Conservation (phyloP, 2,329 filamentous ascomycete genomes). For the Pseudogymnoascus sp. region DNA sequence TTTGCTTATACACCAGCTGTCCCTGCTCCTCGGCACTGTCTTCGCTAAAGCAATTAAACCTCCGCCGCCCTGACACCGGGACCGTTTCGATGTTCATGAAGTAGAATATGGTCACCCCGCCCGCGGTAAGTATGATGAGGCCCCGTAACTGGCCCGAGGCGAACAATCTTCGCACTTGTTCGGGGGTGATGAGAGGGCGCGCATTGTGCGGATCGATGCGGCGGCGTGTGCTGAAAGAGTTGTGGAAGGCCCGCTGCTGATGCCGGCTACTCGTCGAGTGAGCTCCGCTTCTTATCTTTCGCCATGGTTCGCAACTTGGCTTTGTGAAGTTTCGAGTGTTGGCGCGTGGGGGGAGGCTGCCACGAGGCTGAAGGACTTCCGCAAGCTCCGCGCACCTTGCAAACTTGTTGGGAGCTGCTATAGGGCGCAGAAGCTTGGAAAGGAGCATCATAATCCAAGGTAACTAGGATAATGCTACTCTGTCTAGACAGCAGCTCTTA, state of each 20-base stretch:
- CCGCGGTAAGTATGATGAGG: slow-evolving; percentile 35
- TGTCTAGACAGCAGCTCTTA: not conserved
- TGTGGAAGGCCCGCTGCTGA: not conserved
- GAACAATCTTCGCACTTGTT: slow-evolving; percentile 28
- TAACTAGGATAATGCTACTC: not conserved
- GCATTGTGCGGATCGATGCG: slow-evolving; percentile 15
- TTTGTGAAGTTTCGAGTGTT: not conserved
- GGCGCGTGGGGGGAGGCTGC: not conserved
- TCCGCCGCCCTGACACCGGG: slow-evolving; percentile 61
- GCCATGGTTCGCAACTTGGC: not conserved
- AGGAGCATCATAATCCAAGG: not conserved
- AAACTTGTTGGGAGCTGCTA: not conserved
- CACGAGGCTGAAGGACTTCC: not conserved
- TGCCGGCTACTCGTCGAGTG: not conserved
- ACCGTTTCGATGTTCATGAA: slow-evolving; percentile 64
- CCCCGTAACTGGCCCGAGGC: slow-evolving; percentile 33
- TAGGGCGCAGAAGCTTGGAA: not conserved
- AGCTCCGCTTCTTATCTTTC: not conserved
- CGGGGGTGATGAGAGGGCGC: slow-evolving; percentile 34
- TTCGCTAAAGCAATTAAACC: slow-evolving; percentile 64
- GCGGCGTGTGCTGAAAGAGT: not conserved
- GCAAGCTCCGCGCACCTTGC: not conserved
- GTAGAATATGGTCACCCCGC: slow-evolving; percentile 49
- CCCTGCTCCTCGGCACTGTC: slow-evolving; percentile 47
- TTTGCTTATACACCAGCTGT: slow-evolving; percentile 47